phyloP scores from a whole-genome alignment of 2,329 filamentous ascomycete genomes.

The Coniochaeta sp. region DNA sequence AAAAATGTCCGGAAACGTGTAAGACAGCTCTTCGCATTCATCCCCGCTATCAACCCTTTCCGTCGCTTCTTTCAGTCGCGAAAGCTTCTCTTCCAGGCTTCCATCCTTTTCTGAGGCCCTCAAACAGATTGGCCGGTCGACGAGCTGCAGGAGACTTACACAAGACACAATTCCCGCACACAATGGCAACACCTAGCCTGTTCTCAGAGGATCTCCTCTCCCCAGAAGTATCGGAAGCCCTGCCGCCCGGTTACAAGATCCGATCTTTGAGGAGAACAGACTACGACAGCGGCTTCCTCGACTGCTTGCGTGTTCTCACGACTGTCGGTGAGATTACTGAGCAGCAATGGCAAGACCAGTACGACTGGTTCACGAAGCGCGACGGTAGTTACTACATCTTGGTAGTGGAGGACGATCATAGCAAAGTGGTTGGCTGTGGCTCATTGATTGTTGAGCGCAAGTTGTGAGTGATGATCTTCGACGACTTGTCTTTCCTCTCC shows the following conservation, averaged over 20 bases:
- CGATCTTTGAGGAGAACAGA: constrained; percentile 74
- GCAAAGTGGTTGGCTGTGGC: constrained; percentile 79
- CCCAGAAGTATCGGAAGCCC: constrained; percentile 59
- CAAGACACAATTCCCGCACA: background rate
- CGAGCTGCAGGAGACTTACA: background rate
- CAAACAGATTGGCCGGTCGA: background rate
- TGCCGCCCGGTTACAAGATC: constrained; percentile 76
- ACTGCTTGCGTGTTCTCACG: constrained; percentile 84
- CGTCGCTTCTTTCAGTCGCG: background rate
- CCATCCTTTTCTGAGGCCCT: background rate
- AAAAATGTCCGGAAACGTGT: background rate
- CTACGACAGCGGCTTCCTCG: constrained; percentile 76
- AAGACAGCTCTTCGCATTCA: background rate
- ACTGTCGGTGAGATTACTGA: constrained; percentile 82
- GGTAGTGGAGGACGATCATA: constrained; percentile 67
- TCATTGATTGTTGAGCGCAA: constrained; percentile 89
- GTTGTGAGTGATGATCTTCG: constrained; percentile 53
- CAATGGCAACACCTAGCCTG: constrained; percentile 50
- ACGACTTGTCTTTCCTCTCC: background rate
- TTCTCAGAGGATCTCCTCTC: constrained; percentile 76
- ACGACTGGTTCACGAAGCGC: constrained; percentile 70
- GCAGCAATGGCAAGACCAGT: constrained; percentile 69
- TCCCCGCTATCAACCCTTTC: background rate
- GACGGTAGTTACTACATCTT: constrained; percentile 79
- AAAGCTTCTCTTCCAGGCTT: background rate